These are phyloP conservation scores for Suillus brevipes DNA, from an alignment of 768 basidiomycete genomes.

Conservation along the genomic window DNA sequence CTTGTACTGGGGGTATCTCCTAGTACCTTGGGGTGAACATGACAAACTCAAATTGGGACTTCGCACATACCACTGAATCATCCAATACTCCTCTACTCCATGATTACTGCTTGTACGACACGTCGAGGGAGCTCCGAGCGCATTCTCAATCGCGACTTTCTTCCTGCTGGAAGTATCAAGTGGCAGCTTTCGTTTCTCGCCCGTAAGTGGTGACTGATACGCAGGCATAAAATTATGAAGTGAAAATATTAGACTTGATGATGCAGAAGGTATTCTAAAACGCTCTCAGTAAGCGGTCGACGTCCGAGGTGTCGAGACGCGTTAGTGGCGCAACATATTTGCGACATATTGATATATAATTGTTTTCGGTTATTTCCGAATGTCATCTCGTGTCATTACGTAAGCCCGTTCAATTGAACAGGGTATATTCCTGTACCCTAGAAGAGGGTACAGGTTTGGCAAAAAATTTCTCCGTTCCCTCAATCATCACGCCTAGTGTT, in stretches of 20 bases:
- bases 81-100: constrained; percentile 55
- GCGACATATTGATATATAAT: not conserved
- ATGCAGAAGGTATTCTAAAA: not conserved
- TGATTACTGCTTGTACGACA: constrained; percentile 16
- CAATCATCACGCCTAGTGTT: no score
- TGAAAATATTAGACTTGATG: not conserved
- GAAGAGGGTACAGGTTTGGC: no score
- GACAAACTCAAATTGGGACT: not conserved
- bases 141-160: constrained; percentile 27
- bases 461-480: no score
- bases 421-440: no score
- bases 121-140: constrained; percentile 8
- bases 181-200: constrained; percentile 33
- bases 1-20: constrained; percentile 69
- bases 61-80: constrained; percentile 68
- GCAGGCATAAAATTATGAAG: constrained; percentile 21
- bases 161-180: constrained; percentile 28
- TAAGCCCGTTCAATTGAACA: no score
- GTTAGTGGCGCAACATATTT: no score
- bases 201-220: constrained; percentile 16
- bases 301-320: not conserved
- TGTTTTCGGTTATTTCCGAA: not conserved
- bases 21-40: constrained; percentile 24
- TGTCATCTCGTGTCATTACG: no score
- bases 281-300: no score